These are phyloP conservation scores for Sphagnum magellanicum DNA, from an alignment of 228 moss, liverwort and hornwort genomes.

Conservation along the genomic window DNA sequence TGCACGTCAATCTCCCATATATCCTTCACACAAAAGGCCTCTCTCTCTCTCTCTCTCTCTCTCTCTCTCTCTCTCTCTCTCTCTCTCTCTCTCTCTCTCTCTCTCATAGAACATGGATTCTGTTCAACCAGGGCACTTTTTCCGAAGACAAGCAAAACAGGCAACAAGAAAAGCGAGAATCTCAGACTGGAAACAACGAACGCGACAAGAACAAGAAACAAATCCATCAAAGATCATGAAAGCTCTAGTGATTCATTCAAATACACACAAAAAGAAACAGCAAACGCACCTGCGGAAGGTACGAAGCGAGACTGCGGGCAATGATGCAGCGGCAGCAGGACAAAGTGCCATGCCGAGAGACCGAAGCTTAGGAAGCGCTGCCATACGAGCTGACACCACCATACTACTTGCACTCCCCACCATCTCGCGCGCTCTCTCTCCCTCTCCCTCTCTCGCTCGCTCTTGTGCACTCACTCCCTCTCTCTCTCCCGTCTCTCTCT, in stretches of 20 bases:
- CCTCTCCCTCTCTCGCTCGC: not conserved
- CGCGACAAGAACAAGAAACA: not conserved
- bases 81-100: too few species aligned
- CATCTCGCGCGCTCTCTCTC: too few species aligned
- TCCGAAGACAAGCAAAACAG: not conserved
- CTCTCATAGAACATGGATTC: not conserved
- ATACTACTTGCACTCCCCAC: not conserved
- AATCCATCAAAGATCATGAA: constrained; percentile 2
- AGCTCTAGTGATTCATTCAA: not conserved
- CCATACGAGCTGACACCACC: constrained; percentile 31
- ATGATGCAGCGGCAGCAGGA: constrained; percentile 8
- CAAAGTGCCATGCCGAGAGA: constrained; percentile 32
- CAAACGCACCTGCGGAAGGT: constrained; percentile 17
- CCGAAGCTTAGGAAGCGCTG: constrained; percentile 40
- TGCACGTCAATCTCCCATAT: too few species aligned
- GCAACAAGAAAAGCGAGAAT: not conserved
- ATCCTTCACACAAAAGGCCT: too few species aligned
- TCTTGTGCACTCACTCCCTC: constrained; percentile 9
- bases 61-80: not conserved
- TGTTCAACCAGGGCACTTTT: too few species aligned
- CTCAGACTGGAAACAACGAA: not conserved
- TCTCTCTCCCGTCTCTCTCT: not conserved
- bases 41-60: too few species aligned
- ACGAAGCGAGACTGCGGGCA: constrained; percentile 15
- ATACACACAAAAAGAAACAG: not conserved